Evolutionary conservation across 2,329 filamentous ascomycete genomes (phyloP), one percentile per base, ranked within the genome.

Genomic region (Hymenoscyphus repandus): DNA sequence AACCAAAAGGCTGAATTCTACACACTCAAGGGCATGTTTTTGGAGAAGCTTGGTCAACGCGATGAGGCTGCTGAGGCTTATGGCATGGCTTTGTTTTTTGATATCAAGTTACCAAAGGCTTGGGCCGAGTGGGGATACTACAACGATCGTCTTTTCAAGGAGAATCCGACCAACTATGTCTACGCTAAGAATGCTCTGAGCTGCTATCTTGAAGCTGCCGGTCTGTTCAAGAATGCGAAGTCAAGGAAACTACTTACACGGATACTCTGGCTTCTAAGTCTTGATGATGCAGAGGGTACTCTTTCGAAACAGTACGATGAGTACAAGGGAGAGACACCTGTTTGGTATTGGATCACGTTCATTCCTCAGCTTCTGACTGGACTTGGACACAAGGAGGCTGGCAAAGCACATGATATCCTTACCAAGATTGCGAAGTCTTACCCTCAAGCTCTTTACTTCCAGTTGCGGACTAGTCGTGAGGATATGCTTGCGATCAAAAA

Each of bases 281-380:
- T 99, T 58, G 93, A 99, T 64, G 90, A 96, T 63, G 77, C 88
- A 0, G 89, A 90, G 65, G 89, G 89, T 11, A 85, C 80, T 34
- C 85, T 99, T 53, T 86, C 89, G 0, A 77, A 83, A 61, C 90
- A 92, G 11, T 99, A 96, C 59, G 90, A 96, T 58, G 89, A 92
- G 60, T 99, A 93, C 73, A 96, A 97, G 74, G 93, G 93, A 46
- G 95, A 99, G 61, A 95, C 90, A 2, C 90, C 91, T 0, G 90
- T 95, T 11, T 99, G 93, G 93, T 99, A 97, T 72, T 99, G 93
- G 93, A 96, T 97, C 60, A 97, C 92, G 0, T 99, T 95, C 68
- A 97, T 99, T 57, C 93, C 93, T 15, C 93, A 99, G 69, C 78
- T 99, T 38, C 80, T 99, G 31, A 92, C 90, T 39, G 93, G 92